Evolutionary conservation across 2,329 filamentous ascomycete species (phyloP), one percentile per base, ranked within the genome.

Genomic region (Samsoniella hepiali): DNA sequence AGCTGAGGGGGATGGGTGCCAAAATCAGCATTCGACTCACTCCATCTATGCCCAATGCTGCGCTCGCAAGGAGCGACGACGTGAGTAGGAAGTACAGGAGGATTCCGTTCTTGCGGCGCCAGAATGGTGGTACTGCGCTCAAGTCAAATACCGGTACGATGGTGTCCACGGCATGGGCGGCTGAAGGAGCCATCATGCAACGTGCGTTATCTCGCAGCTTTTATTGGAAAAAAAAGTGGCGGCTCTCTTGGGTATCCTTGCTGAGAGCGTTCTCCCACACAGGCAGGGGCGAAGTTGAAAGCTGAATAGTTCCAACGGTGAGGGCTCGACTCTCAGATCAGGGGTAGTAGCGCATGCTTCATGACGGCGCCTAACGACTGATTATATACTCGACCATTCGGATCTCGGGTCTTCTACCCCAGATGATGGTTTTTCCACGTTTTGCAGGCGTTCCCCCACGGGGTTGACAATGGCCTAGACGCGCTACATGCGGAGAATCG

Each of bases 31-130:
- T 2, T 9, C 7, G 27, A 71, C 74, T 67, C 69, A 76, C 75
- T 22, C 77, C 77, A 45, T 79, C 77, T 49, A 79, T 78, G 15
- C 77, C 77, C 34, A 77, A 69, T 3, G 77, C 76, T 31, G 75
- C 74, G 64, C 76, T 79, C 40, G 77, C 75, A 38, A 79, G 67
- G 1, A 78, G 70, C 5, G 77, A 79, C 0, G 77, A 79, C 0
- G 77, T 79, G 17, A 79, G 72, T 3, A 79, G 67, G 44, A 79
- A 78, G 66, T 79, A 79, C 4, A 79, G 68, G 17, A 78, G 67
- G 3, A 78, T 69, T 1, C 77, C 77, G 72, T 80, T 80, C 54
- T 76, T 78, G 13, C 75, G 66, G 11, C 69, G 69, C 70, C 73
- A 77, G 58, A 77, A 77, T 0, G 73, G 74, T 1, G 73, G 69